These are phyloP conservation scores for Tetradesmus lagerheimii DNA, from an alignment of 139 green algal genomes.

Conservation along the genomic window DNA sequence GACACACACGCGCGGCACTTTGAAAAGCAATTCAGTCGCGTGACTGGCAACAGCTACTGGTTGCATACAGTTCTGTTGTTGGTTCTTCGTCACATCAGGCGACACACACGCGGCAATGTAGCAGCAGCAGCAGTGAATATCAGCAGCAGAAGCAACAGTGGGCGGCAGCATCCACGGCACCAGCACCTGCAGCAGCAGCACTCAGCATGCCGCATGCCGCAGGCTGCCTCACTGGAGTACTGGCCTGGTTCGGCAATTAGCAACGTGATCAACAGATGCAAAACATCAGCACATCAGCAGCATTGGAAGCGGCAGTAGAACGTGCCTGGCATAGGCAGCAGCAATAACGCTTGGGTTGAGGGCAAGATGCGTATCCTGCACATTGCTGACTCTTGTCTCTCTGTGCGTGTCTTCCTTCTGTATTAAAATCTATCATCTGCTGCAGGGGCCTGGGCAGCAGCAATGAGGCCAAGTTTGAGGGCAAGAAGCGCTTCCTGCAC, in stretches of 20 bases:
- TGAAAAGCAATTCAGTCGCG: no score
- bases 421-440: neutral
- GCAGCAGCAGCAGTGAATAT: neutral
- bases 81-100: slow-evolving; percentile 38
- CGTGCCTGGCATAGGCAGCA: neutral
- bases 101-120: neutral
- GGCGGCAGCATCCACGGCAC: neutral
- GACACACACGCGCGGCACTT: neutral
- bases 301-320: no score
- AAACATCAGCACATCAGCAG: no score
- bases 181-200: neutral
- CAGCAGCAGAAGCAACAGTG: neutral
- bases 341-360: neutral
- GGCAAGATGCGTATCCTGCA: slow-evolving; percentile 40
- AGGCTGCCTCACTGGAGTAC: neutral
- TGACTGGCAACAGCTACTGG: no score
- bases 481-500: slow-evolving; percentile 39
- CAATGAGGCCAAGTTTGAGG: neutral
- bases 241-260: no score
- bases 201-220: neutral
- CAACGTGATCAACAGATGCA: no score
- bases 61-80: no score
- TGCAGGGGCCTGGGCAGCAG: neutral
- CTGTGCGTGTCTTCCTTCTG: neutral
- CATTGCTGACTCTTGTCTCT: neutral